Percentiles rank a stretch among this genome's conserved stretches.
These are phyloP conservation scores for barley (Hordeum vulgare) DNA, from an alignment of 176 grass and related monocot genomes.

Conservation along the genomic window MorexV3_pseudomolecules_assembly NC_058520.1:10964910-10965409, in stretches of 20 bases:
- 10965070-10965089: neutral
- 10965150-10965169: neutral
- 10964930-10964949: no score
- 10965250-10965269: slow-evolving; percentile 43
- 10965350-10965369: neutral
- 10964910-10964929: no score
- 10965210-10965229: slow-evolving; percentile 31
- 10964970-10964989: no score
- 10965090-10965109: neutral
- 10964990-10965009: no score
- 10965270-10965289: slow-evolving; percentile 15
- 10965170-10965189: slow-evolving; percentile 47
- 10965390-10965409: neutral
- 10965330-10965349: slow-evolving; percentile 41
- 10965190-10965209: slow-evolving; percentile 34
- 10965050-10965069: no score
- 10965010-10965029: no score
- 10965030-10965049: no score
- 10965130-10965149: neutral
- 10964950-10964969: no score
- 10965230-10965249: slow-evolving; percentile 40
- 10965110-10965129: neutral
- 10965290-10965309: slow-evolving; percentile 35
- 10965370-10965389: neutral
- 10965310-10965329: slow-evolving; percentile 11